phyloP scores from a whole-genome alignment of 2,329 filamentous ascomycete species.

The Didymella pomorum region DNA sequence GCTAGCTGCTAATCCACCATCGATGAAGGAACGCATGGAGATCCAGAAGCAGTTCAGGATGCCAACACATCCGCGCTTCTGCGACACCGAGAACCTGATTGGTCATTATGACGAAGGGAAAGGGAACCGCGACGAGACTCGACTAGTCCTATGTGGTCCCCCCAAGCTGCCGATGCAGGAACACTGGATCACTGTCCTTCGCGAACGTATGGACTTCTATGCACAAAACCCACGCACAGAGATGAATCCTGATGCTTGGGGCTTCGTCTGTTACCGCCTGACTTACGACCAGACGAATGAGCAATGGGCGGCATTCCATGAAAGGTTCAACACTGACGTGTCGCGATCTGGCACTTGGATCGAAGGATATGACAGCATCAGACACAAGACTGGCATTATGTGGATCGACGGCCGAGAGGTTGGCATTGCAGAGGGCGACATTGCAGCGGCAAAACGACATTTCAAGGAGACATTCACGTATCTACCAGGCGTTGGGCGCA shows the following conservation, averaged over 20 bases:
- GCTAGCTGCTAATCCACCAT: neutral
- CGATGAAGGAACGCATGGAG: neutral
- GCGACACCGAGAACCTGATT: slow-evolving; percentile 22
- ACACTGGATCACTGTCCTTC: slow-evolving; percentile 31
- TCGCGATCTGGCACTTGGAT: slow-evolving; percentile 25
- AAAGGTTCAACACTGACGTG: slow-evolving; percentile 24
- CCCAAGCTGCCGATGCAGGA: slow-evolving; percentile 18
- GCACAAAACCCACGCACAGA: slow-evolving; percentile 14
- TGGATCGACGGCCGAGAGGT: slow-evolving; percentile 23
- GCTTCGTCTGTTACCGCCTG: slow-evolving; percentile 32
- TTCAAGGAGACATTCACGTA: neutral
- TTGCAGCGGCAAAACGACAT: slow-evolving; percentile 25
- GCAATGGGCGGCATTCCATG: slow-evolving; percentile 28
- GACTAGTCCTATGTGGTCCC: slow-evolving; percentile 22
- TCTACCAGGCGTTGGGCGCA: neutral
- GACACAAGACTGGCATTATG: neutral
- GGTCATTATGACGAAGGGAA: slow-evolving; percentile 26
- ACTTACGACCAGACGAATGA: slow-evolving; percentile 27
- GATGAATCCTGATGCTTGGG: slow-evolving; percentile 21
- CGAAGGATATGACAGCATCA: slow-evolving; percentile 20
- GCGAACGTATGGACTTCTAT: slow-evolving; percentile 25
- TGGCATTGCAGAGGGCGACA: slow-evolving; percentile 30
- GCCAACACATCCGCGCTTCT: slow-evolving; percentile 22
- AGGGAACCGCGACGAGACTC: slow-evolving; percentile 20
- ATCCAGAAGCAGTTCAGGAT: slow-evolving; percentile 8